Conservation (phyloP, 2,329 filamentous ascomycete species). For the Colletotrichum lindemuthianum region DNA sequence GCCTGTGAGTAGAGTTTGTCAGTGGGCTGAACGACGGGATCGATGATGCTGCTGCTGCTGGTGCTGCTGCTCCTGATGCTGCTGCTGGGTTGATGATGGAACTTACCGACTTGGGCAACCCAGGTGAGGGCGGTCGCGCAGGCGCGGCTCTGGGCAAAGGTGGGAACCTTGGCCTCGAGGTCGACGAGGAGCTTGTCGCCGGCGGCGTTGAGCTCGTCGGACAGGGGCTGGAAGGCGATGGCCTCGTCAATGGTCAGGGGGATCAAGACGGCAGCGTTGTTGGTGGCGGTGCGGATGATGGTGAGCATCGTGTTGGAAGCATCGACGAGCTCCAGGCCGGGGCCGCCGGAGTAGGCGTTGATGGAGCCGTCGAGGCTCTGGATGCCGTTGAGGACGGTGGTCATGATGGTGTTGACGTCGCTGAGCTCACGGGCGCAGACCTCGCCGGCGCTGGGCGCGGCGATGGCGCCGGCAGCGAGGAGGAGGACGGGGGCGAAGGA, state of each 20-base stretch:
- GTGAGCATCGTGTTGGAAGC: conserved; percentile 25
- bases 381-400: conserved; percentile 32
- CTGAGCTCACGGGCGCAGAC: conserved; percentile 27
- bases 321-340: conserved; percentile 18
- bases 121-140: conserved; percentile 29
- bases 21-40: neutral
- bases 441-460: conserved; percentile 19
- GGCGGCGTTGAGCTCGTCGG: conserved; percentile 32
- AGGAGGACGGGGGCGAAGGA: conserved; percentile 23
- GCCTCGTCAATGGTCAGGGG: conserved; percentile 33
- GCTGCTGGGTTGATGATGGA: accelerated
- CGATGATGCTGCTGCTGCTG: neutral
- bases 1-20: neutral
- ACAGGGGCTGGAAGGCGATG: conserved; percentile 34
- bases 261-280: conserved; percentile 24
- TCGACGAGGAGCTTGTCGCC: conserved; percentile 34
- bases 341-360: conserved; percentile 22
- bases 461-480: conserved; percentile 27
- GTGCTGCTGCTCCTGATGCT: neutral
- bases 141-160: conserved; percentile 14
- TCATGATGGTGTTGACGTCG: conserved; percentile 33
- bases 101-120: conserved; percentile 32
- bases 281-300: conserved; percentile 32
- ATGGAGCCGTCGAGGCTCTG: conserved; percentile 16
- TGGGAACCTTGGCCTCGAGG: conserved; percentile 13